Base-by-base conservation (phyloP, 768 basidiomycete species). In the Suillus brevipes region DNA sequence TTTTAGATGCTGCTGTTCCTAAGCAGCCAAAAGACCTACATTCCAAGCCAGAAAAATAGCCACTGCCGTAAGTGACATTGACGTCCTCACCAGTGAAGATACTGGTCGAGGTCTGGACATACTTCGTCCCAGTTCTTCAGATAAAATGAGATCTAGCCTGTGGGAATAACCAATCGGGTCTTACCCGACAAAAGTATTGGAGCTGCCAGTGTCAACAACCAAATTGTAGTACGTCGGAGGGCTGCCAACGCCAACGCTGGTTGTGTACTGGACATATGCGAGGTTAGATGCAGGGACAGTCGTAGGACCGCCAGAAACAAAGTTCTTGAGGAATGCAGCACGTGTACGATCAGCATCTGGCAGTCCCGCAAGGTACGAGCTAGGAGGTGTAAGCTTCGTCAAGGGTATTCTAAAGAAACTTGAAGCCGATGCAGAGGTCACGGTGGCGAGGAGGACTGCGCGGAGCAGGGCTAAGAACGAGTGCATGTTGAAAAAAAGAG, bases 21-120 rank as follows among this genome's bases (percentile, higher is more conserved):
- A 38, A 28, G 38, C 9, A 40, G 23, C 38, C 14, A 28, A 6
- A 28, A 28, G 38, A 28, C 57, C 10, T 59, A 61, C 60, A 82
- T 66, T 80, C 79, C 52, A 72, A 79, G 28, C 80, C 79, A 78
- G 55, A 56, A 31, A 72, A 61, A 36, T 61, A 61, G n/a, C 60
- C 60, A 12, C 3, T 14, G 18, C 60, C 60, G 52, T 61, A 61
- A 23, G 60, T 61, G 34, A 61, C 60, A 18, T 61, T 61, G 52
- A 61, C 60, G 25, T 45, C 52, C 36, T 61, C 64, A 16, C 69
- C 68, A 20, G 69, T 70, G 53, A 64, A 60, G 20, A 61, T 66
- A 47, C 67, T 66, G 16, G 66, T 67, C 40, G 61, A 47, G 40
- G 68, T 67, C 18, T 40, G 59, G n/a, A 65, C 50, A 60, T 69